These are phyloP conservation scores for Apostasia ramifera DNA, from an alignment of 106 monocot species.

Conservation along the genomic window DNA sequence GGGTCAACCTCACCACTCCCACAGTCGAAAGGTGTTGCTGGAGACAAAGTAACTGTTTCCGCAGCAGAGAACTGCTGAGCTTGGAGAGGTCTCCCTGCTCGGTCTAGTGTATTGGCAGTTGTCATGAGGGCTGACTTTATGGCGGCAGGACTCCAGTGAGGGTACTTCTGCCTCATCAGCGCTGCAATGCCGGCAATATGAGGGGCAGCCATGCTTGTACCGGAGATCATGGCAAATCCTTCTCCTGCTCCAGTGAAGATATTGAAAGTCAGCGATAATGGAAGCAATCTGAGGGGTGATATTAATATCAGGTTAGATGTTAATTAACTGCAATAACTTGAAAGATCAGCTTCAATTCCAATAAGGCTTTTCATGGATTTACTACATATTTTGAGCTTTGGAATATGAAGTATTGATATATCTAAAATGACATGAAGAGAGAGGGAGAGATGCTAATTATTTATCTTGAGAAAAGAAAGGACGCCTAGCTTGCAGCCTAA, in stretches of 20 bases:
- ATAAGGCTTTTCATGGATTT: too few relatives aligned
- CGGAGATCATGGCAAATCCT: conserved; percentile 93
- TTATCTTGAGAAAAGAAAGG: too few relatives aligned
- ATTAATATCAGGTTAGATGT: too few relatives aligned
- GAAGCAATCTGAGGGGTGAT: too few relatives aligned
- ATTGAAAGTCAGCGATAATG: too few relatives aligned
- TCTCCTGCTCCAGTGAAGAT: conserved; percentile 46
- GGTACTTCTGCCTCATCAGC: conserved; percentile 78
- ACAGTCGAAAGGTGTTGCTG: conserved; percentile 89
- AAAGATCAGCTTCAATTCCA: too few relatives aligned
- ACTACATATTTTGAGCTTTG: too few relatives aligned
- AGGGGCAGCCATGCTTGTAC: conserved; percentile 98
- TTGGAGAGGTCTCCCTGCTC: conserved; percentile 52
- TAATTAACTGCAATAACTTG: too few relatives aligned
- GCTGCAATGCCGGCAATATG: conserved; percentile 96
- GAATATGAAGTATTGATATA: too few relatives aligned
- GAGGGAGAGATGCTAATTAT: neutral
- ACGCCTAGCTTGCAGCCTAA: too few relatives aligned
- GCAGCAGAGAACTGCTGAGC: conserved; percentile 71
- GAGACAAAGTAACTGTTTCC: conserved; percentile 44
- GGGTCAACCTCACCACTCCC: conserved; percentile 90
- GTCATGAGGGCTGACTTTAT: conserved; percentile 98
- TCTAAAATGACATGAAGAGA: neutral
- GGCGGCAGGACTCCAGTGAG: conserved; percentile 79
- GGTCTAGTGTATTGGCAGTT: conserved; percentile 66